Conservation (phyloP, 2,329 filamentous ascomycete genomes). For the Pseudogymnoascus sp. region DNA sequence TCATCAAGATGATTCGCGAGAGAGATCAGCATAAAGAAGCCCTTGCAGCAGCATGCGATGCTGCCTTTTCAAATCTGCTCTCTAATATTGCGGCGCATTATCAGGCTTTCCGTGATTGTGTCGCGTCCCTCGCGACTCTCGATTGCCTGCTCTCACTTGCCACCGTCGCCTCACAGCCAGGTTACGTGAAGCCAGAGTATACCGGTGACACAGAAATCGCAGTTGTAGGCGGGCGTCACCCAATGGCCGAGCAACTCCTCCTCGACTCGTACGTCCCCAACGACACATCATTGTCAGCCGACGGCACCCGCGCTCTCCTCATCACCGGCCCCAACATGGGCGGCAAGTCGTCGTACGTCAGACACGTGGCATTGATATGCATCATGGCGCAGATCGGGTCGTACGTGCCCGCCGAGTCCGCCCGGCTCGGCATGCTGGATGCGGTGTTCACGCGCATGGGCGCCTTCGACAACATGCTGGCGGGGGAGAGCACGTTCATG, state of each 20-base stretch:
- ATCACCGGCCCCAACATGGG: conserved; percentile 99
- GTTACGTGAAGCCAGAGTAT: conserved; percentile 72
- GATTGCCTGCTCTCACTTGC: conserved; percentile 87
- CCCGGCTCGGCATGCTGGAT: conserved; percentile 74
- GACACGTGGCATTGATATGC: conserved; percentile 79
- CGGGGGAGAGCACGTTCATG: conserved; percentile 95
- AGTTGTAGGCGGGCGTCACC: conserved; percentile 72
- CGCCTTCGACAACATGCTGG: conserved; percentile 91
- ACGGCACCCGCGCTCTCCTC: conserved; percentile 51
- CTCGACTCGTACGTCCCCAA: conserved; percentile 88
- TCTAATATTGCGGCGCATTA: conserved; percentile 72
- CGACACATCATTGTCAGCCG: conserved; percentile 62
- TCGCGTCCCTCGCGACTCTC: conserved; percentile 75
- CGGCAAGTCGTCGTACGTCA: conserved; percentile 95
- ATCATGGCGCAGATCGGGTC: conserved; percentile 94
- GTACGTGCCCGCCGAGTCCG: conserved; percentile 74
- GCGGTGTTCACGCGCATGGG: conserved; percentile 93
- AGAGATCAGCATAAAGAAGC: conserved; percentile 93
- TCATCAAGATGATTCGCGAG: conserved; percentile 72
- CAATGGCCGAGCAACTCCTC: conserved; percentile 89
- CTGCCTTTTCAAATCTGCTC: conserved; percentile 67
- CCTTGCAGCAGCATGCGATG: conserved; percentile 82
- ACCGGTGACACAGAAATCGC: conserved; percentile 56
- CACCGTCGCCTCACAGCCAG: conserved; percentile 73
- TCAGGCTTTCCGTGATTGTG: conserved; percentile 78